These are phyloP conservation scores for Opeltia flavorubescens DNA, from an alignment of 495 filamentous ascomycete species.

Conservation along the genomic window DNA sequence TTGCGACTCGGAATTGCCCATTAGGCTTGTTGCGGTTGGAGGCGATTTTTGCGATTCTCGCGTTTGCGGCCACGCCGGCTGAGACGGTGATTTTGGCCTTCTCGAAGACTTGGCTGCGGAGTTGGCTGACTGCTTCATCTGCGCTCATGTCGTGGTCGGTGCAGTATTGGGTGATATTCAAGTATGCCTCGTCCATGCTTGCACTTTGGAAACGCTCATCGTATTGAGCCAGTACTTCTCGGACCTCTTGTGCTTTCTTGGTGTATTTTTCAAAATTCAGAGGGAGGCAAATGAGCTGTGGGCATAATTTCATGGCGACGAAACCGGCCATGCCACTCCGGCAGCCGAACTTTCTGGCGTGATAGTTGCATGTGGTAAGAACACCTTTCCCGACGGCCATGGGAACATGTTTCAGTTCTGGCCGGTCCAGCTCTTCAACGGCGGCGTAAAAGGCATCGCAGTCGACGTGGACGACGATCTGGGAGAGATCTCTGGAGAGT, in stretches of 20 bases:
- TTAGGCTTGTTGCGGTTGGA: conserved; percentile 96
- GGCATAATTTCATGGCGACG: conserved; percentile 88
- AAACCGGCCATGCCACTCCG: conserved; percentile 92
- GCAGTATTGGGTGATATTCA: conserved; percentile 90
- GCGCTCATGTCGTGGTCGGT: conserved; percentile 48
- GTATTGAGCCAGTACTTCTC: conserved; percentile 68
- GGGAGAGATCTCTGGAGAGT: conserved; percentile 61
- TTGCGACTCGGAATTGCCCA: conserved; percentile 68
- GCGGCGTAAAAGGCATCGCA: conserved; percentile 98
- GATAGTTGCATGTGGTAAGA: conserved; percentile 88
- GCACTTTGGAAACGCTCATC: conserved; percentile 85
- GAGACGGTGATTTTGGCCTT: conserved; percentile 78
- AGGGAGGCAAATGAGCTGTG: conserved; percentile 68
- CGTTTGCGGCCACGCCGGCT: conserved; percentile 86
- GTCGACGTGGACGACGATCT: conserved; percentile 81
- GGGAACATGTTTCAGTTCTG: conserved; percentile 75
- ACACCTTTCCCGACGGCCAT: conserved; percentile 92
- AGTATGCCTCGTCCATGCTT: conserved; percentile 89
- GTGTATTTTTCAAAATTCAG: conserved; percentile 84
- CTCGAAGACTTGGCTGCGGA: conserved; percentile 64
- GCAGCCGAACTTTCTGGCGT: conserved; percentile 78
- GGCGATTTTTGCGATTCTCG: conserved; percentile 84
- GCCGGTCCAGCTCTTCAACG: conserved; percentile 83
- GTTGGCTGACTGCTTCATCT: conserved; percentile 56
- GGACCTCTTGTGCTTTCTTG: conserved; percentile 78